These are phyloP conservation scores for Pythium phragmitis DNA, from an alignment of 352 stramenopile species.

Conservation along the genomic window DNA sequence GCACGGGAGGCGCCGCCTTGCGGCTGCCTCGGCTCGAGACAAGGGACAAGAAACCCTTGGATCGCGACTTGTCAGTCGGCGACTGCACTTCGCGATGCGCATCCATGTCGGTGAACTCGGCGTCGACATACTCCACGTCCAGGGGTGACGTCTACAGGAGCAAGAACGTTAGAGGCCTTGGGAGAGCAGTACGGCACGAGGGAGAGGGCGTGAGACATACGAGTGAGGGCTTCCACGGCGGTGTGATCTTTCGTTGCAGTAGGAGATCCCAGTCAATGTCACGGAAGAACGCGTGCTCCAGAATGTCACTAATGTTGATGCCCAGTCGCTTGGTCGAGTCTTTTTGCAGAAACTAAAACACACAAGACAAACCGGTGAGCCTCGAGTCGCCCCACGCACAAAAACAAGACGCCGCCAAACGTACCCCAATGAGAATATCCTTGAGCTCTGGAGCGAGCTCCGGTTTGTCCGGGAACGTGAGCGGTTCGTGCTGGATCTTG, in stretches of 20 bases:
- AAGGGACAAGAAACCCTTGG: constrained; percentile 83
- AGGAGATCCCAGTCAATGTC: constrained; percentile 85
- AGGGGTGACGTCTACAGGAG: constrained; percentile 55
- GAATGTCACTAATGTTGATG: constrained; percentile 86
- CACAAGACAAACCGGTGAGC: neutral
- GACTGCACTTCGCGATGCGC: constrained; percentile 81
- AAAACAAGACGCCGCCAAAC: constrained; percentile 11
- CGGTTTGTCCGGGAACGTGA: constrained; percentile 79
- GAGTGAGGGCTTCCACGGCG: constrained; percentile 85
- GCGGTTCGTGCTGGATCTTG: constrained; percentile 87
- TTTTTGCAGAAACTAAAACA: constrained; percentile 75
- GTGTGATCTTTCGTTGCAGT: constrained; percentile 79
- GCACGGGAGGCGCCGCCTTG: constrained; percentile 73
- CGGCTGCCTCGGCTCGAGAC: constrained; percentile 64
- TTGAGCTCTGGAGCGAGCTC: constrained; percentile 70
- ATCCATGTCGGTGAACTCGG: constrained; percentile 85
- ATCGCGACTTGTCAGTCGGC: constrained; percentile 79
- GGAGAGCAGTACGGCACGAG: too few relatives aligned
- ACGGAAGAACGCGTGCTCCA: constrained; percentile 78
- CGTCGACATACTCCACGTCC: constrained; percentile 86
- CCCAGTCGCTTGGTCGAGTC: constrained; percentile 84
- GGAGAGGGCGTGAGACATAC: constrained; percentile 18
- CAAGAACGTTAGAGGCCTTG: too few relatives aligned
- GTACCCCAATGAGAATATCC: constrained; percentile 69
- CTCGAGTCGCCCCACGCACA: neutral